These are phyloP conservation scores for Yarrowia sp. DNA, from an alignment of 805 yeast genomes.

Conservation along the genomic window DNA sequence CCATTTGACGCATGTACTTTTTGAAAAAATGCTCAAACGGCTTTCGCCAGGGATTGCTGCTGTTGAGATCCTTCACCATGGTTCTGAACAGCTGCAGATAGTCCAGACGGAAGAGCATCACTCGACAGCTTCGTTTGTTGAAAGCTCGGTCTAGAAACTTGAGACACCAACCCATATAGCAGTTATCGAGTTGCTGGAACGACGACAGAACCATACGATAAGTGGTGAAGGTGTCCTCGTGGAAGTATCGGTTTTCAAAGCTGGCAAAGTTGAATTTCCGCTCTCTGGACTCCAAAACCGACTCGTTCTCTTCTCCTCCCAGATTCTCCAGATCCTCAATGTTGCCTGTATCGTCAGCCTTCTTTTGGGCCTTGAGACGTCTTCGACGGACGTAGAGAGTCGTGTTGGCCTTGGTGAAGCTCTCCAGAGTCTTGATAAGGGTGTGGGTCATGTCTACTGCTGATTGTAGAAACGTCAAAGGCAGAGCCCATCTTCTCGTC, in stretches of 20 bases:
- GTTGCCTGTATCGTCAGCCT: constrained; percentile 28
- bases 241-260: constrained; percentile 48
- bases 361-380: constrained; percentile 39
- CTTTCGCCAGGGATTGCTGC: constrained; percentile 44
- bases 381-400: constrained; percentile 48
- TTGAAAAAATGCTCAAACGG: constrained; percentile 64
- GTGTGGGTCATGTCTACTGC: constrained; percentile 63
- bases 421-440: constrained; percentile 63
- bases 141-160: constrained; percentile 12
- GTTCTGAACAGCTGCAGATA: constrained; percentile 58
- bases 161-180: constrained; percentile 9
- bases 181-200: neutral
- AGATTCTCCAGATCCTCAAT: constrained; percentile 27
- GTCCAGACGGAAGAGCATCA: constrained; percentile 62
- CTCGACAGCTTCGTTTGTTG: constrained; percentile 50
- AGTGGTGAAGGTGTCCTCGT: constrained; percentile 54
- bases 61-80: constrained; percentile 50
- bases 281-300: constrained; percentile 41
- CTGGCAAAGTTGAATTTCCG: constrained; percentile 47
- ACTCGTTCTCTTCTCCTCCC: constrained; percentile 35
- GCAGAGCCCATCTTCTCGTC: constrained; percentile 62
- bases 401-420: constrained; percentile 56
- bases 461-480: constrained; percentile 58
- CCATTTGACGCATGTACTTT: constrained; percentile 61
- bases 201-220: constrained; percentile 28